Evolutionary conservation across 1,284 basidiomycete genomes (phyloP).

Genomic region (Athelia sp.): DNA sequence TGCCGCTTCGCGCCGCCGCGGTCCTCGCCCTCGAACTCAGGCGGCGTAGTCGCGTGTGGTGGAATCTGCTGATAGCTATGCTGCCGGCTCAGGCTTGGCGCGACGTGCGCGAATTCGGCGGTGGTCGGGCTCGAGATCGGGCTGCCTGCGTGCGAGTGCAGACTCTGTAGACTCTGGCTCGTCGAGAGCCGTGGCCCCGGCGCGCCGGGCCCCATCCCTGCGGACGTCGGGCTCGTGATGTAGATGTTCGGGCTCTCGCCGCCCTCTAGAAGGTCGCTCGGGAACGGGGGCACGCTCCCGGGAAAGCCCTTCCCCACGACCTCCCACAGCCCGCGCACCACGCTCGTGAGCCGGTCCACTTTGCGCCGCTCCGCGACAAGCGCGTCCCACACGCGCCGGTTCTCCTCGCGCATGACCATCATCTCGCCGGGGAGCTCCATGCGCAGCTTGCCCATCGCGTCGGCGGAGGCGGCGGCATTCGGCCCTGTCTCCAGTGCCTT

Average conservation of each 20-base stretch:
- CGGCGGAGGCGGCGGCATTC: too few relatives aligned
- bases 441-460: constrained; percentile 47
- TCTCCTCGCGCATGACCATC: constrained; percentile 59
- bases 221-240: constrained; percentile 57
- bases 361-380: constrained; percentile 32
- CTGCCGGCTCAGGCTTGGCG: constrained; percentile 45
- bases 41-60: constrained; percentile 17
- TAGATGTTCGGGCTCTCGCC: constrained; percentile 62
- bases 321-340: constrained; percentile 53
- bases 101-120: constrained; percentile 47
- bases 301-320: constrained; percentile 47
- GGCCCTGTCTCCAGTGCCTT: constrained; percentile 78
- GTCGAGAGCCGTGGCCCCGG: constrained; percentile 26
- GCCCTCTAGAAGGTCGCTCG: constrained; percentile 53
- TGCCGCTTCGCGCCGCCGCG: constrained; percentile 2
- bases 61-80: constrained; percentile 54
- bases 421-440: constrained; percentile 78
- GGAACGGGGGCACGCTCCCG: constrained; percentile 57
- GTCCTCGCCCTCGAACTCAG: constrained; percentile 9
- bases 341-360: constrained; percentile 34
- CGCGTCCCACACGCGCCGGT: constrained; percentile 47
- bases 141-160: constrained; percentile 32
- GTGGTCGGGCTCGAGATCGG: constrained; percentile 63
- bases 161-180: constrained; percentile 6
- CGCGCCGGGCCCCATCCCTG: constrained; percentile 29